Base-by-base conservation (phyloP, 2,329 filamentous ascomycete species). In the Fusarium avenaceum region DNA sequence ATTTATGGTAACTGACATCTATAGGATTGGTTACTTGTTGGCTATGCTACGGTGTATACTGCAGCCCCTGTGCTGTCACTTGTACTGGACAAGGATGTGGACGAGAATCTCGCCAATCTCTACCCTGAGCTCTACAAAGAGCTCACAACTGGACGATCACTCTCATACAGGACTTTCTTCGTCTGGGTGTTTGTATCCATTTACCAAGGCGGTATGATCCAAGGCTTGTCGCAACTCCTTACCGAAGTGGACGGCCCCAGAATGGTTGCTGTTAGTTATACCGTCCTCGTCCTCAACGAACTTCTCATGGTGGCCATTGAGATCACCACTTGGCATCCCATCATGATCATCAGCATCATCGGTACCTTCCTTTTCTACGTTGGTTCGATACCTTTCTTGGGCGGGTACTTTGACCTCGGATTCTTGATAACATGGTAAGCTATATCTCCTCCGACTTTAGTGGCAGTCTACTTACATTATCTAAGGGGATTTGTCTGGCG, bases 111-210 rank as follows among this genome's bases (percentile, higher is more conserved):
- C 7, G 94, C 96, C 20, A 97, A 96, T 71, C 85, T 99, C 6
- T 99, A 99, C 77, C 96, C 96, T 0, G 96, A 99, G 75, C 87
- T 99, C 3, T 99, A 99, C 85, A 97, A 97, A 76, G 96, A 99
- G 77, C 85, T 99, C n/a, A 97, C 95, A 0, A 88, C 89, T 1
- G 95, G 95, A 11, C 90, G 92, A 15, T 94, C 91, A 7, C 86
- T 99, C 19, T 94, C 91, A 51, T 98, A 98, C 80, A 89, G 91
- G 55, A 97, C 94, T 13, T 99, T 99, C 82, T 97, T 97, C 82
- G 89, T 95, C 66, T 99, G 96, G 96, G 93, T 98, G 7, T 85
- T 94, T 17, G 93, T 99, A 13, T 96, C 92, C 38, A 89, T 99
- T 70, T 99, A 99, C 80, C 96, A 99, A 79, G 96, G 96, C 50